Evolutionary conservation across 306 rosid genomes (phyloP).

Genomic region (Purshia tridentata): DNA sequence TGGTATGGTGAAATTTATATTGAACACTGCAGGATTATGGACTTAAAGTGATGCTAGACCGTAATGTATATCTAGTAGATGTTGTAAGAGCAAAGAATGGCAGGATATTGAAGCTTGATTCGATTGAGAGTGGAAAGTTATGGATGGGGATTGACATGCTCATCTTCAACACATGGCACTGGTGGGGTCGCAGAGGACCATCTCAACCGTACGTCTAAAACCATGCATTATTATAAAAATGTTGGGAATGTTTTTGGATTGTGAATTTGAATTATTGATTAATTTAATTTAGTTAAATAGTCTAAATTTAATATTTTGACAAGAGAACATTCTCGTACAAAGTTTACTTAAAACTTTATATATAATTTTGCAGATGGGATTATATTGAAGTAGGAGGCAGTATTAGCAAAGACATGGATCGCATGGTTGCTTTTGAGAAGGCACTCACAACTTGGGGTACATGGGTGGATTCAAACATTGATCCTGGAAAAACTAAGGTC

Average conservation of each 20-base stretch:
- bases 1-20: neutral
- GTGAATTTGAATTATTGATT: too few relatives aligned
- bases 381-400: slow-evolving; percentile 49
- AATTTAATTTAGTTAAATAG: too few relatives aligned
- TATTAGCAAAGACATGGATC: slow-evolving; percentile 64
- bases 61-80: slow-evolving; percentile 80
- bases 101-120: slow-evolving; percentile 78
- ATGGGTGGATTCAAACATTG: slow-evolving; percentile 69
- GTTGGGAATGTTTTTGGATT: too few relatives aligned
- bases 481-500: slow-evolving; percentile 51
- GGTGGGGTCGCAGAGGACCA: slow-evolving; percentile 98
- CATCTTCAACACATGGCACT: slow-evolving; percentile 95
- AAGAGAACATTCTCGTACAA: too few relatives aligned
- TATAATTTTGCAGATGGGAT: slow-evolving; percentile 68
- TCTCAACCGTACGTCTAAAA: slow-evolving; percentile 66
- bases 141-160: slow-evolving; percentile 71
- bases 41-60: slow-evolving; percentile 75
- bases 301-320: too few relatives aligned
- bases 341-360: too few relatives aligned
- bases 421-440: slow-evolving; percentile 75
- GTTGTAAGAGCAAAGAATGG: slow-evolving; percentile 58
- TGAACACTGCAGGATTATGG: slow-evolving; percentile 52
- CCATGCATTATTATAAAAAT: too few relatives aligned
- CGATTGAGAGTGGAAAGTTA: slow-evolving; percentile 55
- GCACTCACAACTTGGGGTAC: slow-evolving; percentile 78